Evolutionary conservation across 345 rosid species (phyloP), one percentile per base, ranked within the genome.

Genomic region (Eucalyptus viminalis): DNA sequence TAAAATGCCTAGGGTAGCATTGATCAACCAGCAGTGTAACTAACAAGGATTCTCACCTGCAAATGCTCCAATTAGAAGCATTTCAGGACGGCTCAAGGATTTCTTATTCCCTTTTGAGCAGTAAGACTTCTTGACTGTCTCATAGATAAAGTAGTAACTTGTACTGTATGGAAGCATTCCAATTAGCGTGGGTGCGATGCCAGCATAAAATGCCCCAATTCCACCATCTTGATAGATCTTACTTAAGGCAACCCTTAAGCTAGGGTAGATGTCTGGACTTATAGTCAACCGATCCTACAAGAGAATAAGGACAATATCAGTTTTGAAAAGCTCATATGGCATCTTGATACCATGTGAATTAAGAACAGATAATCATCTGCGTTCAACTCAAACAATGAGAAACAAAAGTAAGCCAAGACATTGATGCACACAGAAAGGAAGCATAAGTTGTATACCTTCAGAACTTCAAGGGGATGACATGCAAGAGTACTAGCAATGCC

Each of bases 91-190:
- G 89, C 89, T 98, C 54, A 98, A 92, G 76, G 98, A 90, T 92
- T 94, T 97, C 86, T 97, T 98, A 87, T 96, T 96, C 94, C 96
- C 96, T 88, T 95, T 86, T 80, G 93, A 76, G 90, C 99, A 97
- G 89, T 98, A 97, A 3, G 96, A 90, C 29, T 89, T 95, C 94
- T 98, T 97, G 89, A 94, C 89, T 14, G 92, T 96, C 92, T 97
- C 99, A 80, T 97, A 96, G 95, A 98, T 94, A 91, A 97, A 98
- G 93, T 98, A 98, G 92, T 93, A 98, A 92, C 99, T 96, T 19
- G 99, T 98, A 92, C 98, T 96, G 89, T 96, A 97, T 4, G 99
- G 99, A 92, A 98, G 98, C 99, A 98, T 98, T 88, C 99, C 99
- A 2, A 96, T 89, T 88, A 98, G 89, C 11, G 99, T 96, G 31